Conservation (phyloP, 1,284 basidiomycete genomes). For the Papiliotrema terrestris region DNA sequence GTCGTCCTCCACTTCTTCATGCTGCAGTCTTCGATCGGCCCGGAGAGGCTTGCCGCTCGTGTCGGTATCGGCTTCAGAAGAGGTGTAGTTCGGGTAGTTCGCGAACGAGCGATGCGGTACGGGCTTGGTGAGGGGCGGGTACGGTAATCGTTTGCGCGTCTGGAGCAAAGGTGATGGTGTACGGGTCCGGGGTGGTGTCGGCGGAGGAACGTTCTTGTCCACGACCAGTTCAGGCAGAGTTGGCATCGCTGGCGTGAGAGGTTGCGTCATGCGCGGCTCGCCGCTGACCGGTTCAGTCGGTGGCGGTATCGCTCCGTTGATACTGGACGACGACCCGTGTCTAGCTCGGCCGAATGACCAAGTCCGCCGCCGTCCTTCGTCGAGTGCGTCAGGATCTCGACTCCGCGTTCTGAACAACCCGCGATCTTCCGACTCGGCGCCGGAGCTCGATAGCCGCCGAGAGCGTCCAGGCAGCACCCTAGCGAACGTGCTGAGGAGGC, state of each 20-base stretch:
- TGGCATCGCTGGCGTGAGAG: background rate
- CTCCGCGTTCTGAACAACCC: slow-evolving; percentile 1
- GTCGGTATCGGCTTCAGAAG: slow-evolving; percentile 1
- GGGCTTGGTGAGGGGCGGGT: slow-evolving; percentile 25
- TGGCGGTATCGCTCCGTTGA: background rate
- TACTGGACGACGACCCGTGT: background rate
- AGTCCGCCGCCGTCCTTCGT: background rate
- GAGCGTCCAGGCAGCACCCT: slow-evolving; percentile 18
- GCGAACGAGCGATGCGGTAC: slow-evolving; percentile 30
- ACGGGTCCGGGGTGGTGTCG: background rate
- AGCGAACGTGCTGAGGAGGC: slow-evolving; percentile 11
- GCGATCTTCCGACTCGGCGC: background rate
- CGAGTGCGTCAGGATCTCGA: slow-evolving; percentile 14
- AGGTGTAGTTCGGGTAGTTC: slow-evolving; percentile 45
- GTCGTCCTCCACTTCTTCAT: slow-evolving; percentile 29
- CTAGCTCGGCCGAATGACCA: background rate
- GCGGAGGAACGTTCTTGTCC: background rate
- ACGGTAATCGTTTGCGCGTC: slow-evolving; percentile 13
- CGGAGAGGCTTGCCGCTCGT: background rate
- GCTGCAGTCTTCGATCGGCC: slow-evolving; percentile 13
- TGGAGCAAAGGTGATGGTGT: background rate
- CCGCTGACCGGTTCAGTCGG: background rate
- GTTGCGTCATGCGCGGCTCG: background rate
- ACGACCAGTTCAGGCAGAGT: background rate
- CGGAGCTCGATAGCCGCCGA: slow-evolving; percentile 4